phyloP scores from a whole-genome alignment of 495 filamentous ascomycete species.

The Astrothelium macrocarpum region DNA sequence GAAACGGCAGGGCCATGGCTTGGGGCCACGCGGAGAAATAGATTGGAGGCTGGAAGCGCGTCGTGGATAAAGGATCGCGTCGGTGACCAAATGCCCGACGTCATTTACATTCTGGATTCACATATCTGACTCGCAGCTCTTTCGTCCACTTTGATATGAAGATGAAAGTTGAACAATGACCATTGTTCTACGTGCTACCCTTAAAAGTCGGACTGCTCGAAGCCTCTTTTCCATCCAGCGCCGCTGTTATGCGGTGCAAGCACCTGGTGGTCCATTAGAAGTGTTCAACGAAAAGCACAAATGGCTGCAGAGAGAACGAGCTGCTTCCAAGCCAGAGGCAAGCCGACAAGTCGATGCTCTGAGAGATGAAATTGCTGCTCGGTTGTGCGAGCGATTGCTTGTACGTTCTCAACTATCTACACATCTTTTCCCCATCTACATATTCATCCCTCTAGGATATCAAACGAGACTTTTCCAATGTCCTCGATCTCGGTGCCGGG shows the following conservation, averaged over 20 bases:
- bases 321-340: conserved; percentile 56
- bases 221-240: neutral
- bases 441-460: conserved; percentile 56
- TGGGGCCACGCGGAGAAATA: neutral
- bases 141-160: neutral
- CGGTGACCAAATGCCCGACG: neutral
- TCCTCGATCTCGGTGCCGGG: conserved; percentile 92
- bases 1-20: conserved; percentile 66
- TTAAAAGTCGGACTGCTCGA: neutral
- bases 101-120: too few species aligned
- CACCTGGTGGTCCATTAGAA: conserved; percentile 64
- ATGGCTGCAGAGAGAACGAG: conserved; percentile 81
- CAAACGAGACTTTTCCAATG: conserved; percentile 71
- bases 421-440: neutral
- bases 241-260: conserved; percentile 63
- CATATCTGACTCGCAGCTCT: neutral
- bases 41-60: neutral
- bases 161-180: neutral
- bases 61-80: neutral
- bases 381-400: conserved; percentile 78
- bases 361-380: conserved; percentile 77
- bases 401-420: conserved; percentile 37
- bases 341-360: conserved; percentile 83
- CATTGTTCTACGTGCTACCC: neutral
- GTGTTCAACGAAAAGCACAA: conserved; percentile 88